A percentile compares a stretch with the other conserved stretches of the same genome.
Evolutionary conservation across 495 filamentous ascomycete genomes (phyloP).

Genomic region (Xylaria intraflava): DNA sequence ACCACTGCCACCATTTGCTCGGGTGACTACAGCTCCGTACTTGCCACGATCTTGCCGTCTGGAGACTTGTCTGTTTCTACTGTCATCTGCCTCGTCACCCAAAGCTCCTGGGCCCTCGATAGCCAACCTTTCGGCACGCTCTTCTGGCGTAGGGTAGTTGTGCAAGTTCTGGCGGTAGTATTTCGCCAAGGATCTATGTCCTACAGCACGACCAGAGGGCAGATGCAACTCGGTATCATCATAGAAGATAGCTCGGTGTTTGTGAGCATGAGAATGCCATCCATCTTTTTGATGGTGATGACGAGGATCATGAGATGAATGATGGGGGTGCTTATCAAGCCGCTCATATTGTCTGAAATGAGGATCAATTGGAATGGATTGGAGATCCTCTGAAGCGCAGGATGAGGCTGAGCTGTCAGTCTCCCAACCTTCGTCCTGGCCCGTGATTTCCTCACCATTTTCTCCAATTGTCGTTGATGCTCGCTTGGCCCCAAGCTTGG

Average conservation of each 20-base stretch:
- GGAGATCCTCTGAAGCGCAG: conserved; percentile 68
- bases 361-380: conserved; percentile 61
- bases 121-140: conserved; percentile 53
- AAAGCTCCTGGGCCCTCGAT: conserved; percentile 40
- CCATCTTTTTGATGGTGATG: conserved; percentile 63
- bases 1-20: conserved; percentile 63
- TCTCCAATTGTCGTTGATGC: conserved; percentile 39
- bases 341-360: conserved; percentile 54
- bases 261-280: conserved; percentile 65
- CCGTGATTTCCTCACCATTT: conserved; percentile 44
- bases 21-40: conserved; percentile 49
- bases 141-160: conserved; percentile 64
- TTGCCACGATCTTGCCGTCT: conserved; percentile 41
- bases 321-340: conserved; percentile 57
- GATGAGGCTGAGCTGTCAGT: conserved; percentile 82
- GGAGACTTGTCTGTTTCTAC: conserved; percentile 23
- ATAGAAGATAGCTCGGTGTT: conserved; percentile 67
- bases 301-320: conserved; percentile 56
- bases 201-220: conserved; percentile 83
- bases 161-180: conserved; percentile 93
- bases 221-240: conserved; percentile 91
- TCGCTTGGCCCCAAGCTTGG: conserved; percentile 51
- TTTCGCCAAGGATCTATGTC: conserved; percentile 74
- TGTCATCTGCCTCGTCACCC: conserved; percentile 25
- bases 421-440: conserved; percentile 75